Percentiles rank a stretch among this genome's conserved stretches.
Conservation (phyloP, 2,329 filamentous ascomycete genomes). For the Epichloe sp. region DNA sequence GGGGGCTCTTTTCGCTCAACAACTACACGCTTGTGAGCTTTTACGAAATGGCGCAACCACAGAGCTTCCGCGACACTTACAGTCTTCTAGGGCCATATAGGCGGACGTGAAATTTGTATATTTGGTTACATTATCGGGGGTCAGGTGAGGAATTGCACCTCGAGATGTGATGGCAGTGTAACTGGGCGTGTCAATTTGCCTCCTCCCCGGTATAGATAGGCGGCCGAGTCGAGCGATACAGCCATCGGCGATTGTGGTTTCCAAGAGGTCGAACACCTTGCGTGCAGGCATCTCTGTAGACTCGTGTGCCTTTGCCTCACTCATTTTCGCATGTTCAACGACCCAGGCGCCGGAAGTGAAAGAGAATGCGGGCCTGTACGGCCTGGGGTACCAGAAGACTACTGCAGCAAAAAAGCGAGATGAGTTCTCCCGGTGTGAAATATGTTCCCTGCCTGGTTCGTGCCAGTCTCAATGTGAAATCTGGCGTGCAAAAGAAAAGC, state of each 20-base stretch:
- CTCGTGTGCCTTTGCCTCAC: constrained; percentile 10
- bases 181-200: constrained; percentile 66
- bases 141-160: constrained; percentile 75
- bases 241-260: constrained; percentile 23
- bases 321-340: constrained; percentile 13
- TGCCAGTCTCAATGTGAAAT: not conserved
- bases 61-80: constrained; percentile 36
- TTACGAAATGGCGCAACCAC: not conserved
- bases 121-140: constrained; percentile 65
- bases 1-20: constrained; percentile 43
- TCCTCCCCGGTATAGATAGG: constrained; percentile 48
- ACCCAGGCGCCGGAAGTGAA: not conserved
- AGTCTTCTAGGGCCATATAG: constrained; percentile 84
- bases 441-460: no score
- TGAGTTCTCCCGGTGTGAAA: not conserved
- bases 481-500: not conserved
- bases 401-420: no score
- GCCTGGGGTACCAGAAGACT: no score
- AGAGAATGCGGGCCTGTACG: no score
- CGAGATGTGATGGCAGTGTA: constrained; percentile 71
- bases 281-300: constrained; percentile 12
- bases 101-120: constrained; percentile 53
- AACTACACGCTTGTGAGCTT: constrained; percentile 25
- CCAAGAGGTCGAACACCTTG: constrained; percentile 33
- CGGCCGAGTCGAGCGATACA: constrained; percentile 51